Evolutionary conservation across 257 asterid species (phyloP), one percentile per base, ranked within the genome.

Genomic region (Gentiana macrophylla): DNA sequence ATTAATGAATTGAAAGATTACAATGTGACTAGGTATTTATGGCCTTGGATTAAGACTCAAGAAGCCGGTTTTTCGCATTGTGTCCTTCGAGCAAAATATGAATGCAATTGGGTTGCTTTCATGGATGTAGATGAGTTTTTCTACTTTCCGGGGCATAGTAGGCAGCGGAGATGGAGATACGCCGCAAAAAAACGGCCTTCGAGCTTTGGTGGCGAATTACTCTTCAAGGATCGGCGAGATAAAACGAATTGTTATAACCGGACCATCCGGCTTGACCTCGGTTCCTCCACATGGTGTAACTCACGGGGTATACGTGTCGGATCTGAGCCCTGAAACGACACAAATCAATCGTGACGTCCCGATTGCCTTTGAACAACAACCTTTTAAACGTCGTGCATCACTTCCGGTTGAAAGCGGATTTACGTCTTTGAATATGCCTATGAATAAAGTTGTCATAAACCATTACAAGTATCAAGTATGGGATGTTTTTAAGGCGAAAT

Each of bases 21-120:
- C 34, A 84, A 80, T 1, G 50, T 82, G 6, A 61, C 79, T 0
- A 70, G 80, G 2, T 80, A 75, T 34, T 45, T 67, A 6, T 88
- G 97, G 97, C 95, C 95, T 1, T 88, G 97, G 97, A 71, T 80
- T 71, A 88, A 88, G 74, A 75, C 82, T 8, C 97, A 88, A 13
- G 96, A 88, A 64, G 93, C 94, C 0, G 94, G 96, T 9, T 77
- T 88, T 35, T 74, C 94, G 3, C 94, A 88, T 33, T 88, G 96
- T 53, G 88, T 88, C 0, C 11, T 87, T 56, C 73, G 74, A 54
- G 90, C 94, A 0, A 61, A 83, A 41, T 78, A 67, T 49, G 66
- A 72, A 0, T 84, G 94, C 32, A 78, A 82, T 24, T 84, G 96
- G 96, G 88, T 87, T 35, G 94, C 83, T 36, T 87, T 87, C 63